These are phyloP conservation scores for Sclerospora graminicola DNA, from an alignment of 352 stramenopile genomes.

Conservation along the genomic window DNA sequence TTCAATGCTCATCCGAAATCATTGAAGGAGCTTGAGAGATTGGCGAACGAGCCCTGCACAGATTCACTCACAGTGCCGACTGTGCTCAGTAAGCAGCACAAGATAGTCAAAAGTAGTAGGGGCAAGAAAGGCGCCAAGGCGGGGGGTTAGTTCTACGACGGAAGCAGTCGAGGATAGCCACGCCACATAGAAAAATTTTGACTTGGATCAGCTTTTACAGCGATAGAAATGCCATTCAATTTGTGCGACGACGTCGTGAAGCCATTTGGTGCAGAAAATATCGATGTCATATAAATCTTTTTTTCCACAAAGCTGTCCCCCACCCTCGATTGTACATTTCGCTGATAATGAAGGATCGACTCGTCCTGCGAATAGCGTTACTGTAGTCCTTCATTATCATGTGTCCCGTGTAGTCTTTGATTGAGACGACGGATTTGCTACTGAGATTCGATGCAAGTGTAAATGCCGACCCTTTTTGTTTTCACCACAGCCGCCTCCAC, in stretches of 20 bases:
- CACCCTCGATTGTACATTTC: neutral
- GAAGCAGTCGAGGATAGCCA: conserved; percentile 14
- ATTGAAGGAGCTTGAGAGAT: conserved; percentile 44
- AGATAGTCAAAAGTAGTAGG: conserved; percentile 27
- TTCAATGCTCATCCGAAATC: conserved; percentile 56
- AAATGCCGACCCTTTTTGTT: conserved; percentile 12
- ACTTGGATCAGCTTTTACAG: conserved; percentile 18
- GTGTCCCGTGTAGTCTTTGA: conserved; percentile 1
- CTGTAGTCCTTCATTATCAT: no score
- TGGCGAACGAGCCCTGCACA: conserved; percentile 60
- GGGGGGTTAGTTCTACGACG: conserved; percentile 18
- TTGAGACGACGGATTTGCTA: conserved; percentile 5
- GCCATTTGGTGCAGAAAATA: conserved; percentile 6
- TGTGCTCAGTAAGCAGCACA: conserved; percentile 23
- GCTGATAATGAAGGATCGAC: neutral
- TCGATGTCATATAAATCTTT: conserved; percentile 8
- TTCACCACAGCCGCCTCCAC: conserved; percentile 2
- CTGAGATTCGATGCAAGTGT: conserved; percentile 16
- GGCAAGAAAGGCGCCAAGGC: conserved; percentile 22
- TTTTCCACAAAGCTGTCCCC: neutral
- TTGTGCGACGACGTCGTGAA: conserved; percentile 10
- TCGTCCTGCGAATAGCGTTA: neutral
- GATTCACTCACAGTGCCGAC: conserved; percentile 39
- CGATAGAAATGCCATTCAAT: conserved; percentile 27
- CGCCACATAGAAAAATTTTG: conserved; percentile 25